Evolutionary conservation across 2,329 filamentous ascomycete species (phyloP).

Genomic region (Cordyceps cicadae): DNA sequence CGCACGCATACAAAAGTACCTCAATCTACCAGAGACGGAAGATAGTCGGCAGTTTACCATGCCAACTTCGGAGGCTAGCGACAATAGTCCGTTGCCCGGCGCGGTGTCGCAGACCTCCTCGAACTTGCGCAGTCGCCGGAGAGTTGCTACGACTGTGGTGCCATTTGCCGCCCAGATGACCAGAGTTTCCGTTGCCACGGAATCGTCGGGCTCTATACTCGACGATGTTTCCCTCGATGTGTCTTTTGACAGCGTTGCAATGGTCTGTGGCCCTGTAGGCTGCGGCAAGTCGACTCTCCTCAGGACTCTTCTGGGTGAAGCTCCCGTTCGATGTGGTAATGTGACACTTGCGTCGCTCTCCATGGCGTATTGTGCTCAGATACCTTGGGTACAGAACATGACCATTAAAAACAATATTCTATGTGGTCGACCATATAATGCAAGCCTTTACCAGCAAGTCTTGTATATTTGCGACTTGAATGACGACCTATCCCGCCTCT

Average conservation of each 20-base stretch:
- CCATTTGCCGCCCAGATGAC: background rate
- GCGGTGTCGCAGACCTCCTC: background rate
- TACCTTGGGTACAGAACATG: slow-evolving; percentile 27
- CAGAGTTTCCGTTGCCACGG: background rate
- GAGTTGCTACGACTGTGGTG: background rate
- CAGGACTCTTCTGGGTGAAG: slow-evolving; percentile 25
- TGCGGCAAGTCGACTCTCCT: slow-evolving; percentile 26
- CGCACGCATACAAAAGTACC: background rate
- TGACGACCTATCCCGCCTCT: slow-evolving; percentile 20
- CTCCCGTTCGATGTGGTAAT: slow-evolving; percentile 14
- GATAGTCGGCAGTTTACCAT: background rate
- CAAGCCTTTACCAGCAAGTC: slow-evolving; percentile 23
- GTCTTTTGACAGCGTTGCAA: slow-evolving; percentile 19
- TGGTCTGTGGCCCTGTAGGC: slow-evolving; percentile 24
- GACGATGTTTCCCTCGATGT: background rate
- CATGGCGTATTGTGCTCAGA: slow-evolving; percentile 24
- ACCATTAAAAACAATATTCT: slow-evolving; percentile 28
- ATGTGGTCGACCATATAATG: slow-evolving; percentile 24
- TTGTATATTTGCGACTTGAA: slow-evolving; percentile 27
- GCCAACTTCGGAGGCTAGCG: background rate
- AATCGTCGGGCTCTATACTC: background rate
- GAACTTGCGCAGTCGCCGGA: background rate
- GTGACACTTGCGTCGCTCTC: slow-evolving; percentile 18
- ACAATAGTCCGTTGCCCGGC: background rate
- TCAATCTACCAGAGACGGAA: background rate